These are phyloP conservation scores for Suillus brevipes DNA, from an alignment of 768 basidiomycete species.

Conservation along the genomic window DNA sequence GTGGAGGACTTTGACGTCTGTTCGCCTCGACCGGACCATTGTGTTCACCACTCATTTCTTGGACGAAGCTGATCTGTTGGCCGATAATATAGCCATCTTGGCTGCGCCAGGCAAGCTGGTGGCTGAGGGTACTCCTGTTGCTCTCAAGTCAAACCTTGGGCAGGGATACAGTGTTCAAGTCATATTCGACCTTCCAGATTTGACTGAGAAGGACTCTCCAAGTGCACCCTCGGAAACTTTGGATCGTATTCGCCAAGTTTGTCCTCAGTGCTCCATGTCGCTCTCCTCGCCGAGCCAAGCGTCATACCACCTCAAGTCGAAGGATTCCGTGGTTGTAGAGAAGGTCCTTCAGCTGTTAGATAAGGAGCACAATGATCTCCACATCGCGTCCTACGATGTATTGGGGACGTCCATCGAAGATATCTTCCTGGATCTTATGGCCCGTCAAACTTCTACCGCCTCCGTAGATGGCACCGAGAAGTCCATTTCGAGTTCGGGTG, in stretches of 20 bases:
- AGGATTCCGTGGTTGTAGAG: slow-evolving; percentile 55
- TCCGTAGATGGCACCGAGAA: slow-evolving; percentile 29
- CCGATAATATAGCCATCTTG: slow-evolving; percentile 73
- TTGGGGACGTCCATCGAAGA: slow-evolving; percentile 78
- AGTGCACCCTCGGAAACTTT: slow-evolving; percentile 35
- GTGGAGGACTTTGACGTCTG: slow-evolving; percentile 72
- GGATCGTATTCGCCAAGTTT: slow-evolving; percentile 42
- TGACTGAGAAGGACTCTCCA: slow-evolving; percentile 25
- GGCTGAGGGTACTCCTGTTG: slow-evolving; percentile 71
- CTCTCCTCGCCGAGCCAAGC: slow-evolving; percentile 44
- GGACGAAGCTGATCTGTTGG: slow-evolving; percentile 78
- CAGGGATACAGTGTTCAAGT: slow-evolving; percentile 70
- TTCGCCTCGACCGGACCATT: slow-evolving; percentile 65
- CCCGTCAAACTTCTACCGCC: slow-evolving; percentile 24
- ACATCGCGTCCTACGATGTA: slow-evolving; percentile 60
- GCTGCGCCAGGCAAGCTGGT: slow-evolving; percentile 75
- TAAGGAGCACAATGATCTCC: slow-evolving; percentile 35
- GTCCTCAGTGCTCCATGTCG: slow-evolving; percentile 46
- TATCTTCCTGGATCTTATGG: slow-evolving; percentile 76
- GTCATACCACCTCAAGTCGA: slow-evolving; percentile 60
- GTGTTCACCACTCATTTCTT: slow-evolving; percentile 83
- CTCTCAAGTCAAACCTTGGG: slow-evolving; percentile 70
- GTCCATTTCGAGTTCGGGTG: slow-evolving; percentile 16
- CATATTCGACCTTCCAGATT: slow-evolving; percentile 41
- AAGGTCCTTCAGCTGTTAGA: slow-evolving; percentile 58